phyloP scores from a whole-genome alignment of 257 asterid genomes.

The Penstemon davidsonii region DNA sequence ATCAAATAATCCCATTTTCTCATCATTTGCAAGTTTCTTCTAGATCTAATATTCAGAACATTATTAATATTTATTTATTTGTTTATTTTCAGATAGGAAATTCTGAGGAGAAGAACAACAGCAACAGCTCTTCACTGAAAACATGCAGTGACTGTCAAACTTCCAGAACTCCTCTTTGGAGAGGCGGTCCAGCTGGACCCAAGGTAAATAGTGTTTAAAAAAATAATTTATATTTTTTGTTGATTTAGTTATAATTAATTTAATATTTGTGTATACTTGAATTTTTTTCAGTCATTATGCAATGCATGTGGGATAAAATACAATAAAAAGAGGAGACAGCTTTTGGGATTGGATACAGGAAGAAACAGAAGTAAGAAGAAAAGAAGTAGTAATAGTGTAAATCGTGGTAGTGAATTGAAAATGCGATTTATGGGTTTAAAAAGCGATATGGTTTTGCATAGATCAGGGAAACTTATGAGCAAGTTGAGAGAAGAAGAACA shows the following conservation, averaged over 20 bases:
- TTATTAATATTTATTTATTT: background rate
- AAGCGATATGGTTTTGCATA: constrained; percentile 43
- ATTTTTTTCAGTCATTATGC: constrained; percentile 61
- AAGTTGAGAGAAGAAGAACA: constrained; percentile 77
- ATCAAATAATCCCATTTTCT: constrained; percentile 21
- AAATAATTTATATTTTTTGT: background rate
- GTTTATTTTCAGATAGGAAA: constrained; percentile 48
- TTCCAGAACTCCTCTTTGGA: constrained; percentile 86
- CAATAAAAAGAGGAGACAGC: constrained; percentile 79
- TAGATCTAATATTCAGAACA: constrained; percentile 7
- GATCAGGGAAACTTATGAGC: constrained; percentile 56
- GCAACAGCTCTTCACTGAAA: constrained; percentile 37
- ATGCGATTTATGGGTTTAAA: constrained; percentile 60
- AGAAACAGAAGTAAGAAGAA: constrained; percentile 48
- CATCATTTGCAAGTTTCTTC: background rate
- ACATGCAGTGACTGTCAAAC: constrained; percentile 75
- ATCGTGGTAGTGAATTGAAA: constrained; percentile 40
- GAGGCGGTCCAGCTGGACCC: constrained; percentile 97
- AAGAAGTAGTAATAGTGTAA: constrained; percentile 38
- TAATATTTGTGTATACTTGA: background rate
- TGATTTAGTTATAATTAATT: constrained; percentile 1
- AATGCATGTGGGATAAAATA: constrained; percentile 95
- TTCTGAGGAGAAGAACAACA: constrained; percentile 30
- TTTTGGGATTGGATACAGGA: constrained; percentile 53
- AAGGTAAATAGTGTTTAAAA: constrained; percentile 45